Evolutionary conservation across 495 filamentous ascomycete species (phyloP), one percentile per base, ranked within the genome.

Genomic region (Schizothecium vesticola): DNA sequence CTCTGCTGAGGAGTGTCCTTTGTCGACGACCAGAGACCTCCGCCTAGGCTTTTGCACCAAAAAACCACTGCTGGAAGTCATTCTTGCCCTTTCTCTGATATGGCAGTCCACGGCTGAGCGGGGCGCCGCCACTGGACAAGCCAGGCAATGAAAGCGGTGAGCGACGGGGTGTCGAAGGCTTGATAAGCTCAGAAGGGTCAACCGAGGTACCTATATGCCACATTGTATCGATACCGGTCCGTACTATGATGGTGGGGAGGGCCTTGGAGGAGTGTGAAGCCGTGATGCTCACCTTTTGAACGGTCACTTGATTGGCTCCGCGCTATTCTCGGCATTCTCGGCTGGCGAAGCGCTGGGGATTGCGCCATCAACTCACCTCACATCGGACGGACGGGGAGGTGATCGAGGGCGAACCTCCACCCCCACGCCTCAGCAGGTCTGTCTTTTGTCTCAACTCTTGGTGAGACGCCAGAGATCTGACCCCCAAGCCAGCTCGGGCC

Each of bases 311-410:
- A 1, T 8, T 51, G 6, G 19, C 3, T 67, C 66, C 21, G 51
- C 59, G 29, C 66, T 67, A 67, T 67, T 67, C 62, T 67, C 59
- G 62, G 66, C 66, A 67, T 67, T 67, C 62, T 67, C 59, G 62
- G 66, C 66, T 63, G 11, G 33, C 65, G 28, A 22, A 26, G 43
- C 43, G 43, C 16, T 51, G 43, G 21, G 61, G 56, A 67, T 67
- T 67, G 60, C 66, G 66, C 66, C 58, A 67, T 67, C 64, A n/a
- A 51, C 43, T 51, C 16, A 8, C 43, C 43, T 51, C 33, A 26
- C 22, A 61, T n/a, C 59, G 23, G 59, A 23, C 61, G 21, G 31
- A 23, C 43, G 10, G n/a, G 21, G 43, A 51, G 16, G 43, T n/a
- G 43, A 51, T 62, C 26, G 29, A 62, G 60, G 60, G 16, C 16